These are phyloP conservation scores for Penicillium occitanis DNA, from an alignment of 2,329 filamentous ascomycete species.

Conservation along the genomic window DNA sequence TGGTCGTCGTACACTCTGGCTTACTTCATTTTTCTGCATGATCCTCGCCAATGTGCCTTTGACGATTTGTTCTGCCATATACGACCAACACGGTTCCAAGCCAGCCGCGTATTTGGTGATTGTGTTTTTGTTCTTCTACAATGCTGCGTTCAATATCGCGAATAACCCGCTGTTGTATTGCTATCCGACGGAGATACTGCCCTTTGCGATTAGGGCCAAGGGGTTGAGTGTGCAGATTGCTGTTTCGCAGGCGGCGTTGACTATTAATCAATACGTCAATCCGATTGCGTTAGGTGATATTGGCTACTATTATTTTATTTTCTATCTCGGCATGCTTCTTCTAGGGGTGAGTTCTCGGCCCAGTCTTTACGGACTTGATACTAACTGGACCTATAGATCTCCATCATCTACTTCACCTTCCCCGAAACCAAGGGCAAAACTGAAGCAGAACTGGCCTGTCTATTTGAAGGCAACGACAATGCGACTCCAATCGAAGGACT, in stretches of 20 bases:
- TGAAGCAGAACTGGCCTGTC: not conserved
- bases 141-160: slow-evolving; percentile 37
- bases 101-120: not conserved
- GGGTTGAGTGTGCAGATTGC: slow-evolving; percentile 52
- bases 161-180: slow-evolving; percentile 45
- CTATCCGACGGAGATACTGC: slow-evolving; percentile 54
- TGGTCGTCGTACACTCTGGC: not conserved
- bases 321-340: slow-evolving; percentile 4
- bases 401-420: slow-evolving; percentile 1
- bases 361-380: too few species aligned
- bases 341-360: not conserved
- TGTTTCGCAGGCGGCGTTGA: slow-evolving; percentile 44
- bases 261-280: slow-evolving; percentile 49
- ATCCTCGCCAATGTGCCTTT: slow-evolving; percentile 1
- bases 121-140: not conserved
- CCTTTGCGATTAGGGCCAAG: slow-evolving; percentile 54
- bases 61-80: not conserved
- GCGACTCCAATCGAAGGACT: not conserved
- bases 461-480: not conserved
- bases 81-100: not conserved
- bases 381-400: not conserved
- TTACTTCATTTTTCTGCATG: slow-evolving; percentile 1
- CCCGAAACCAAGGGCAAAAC: not conserved
- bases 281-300: slow-evolving; percentile 49
- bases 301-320: slow-evolving; percentile 53